A percentile compares a stretch with the other conserved stretches of the same genome.
Evolutionary conservation across 371 early-diverging fungal genomes (phyloP).

Genomic region (Dichotomocladium elegans): DNA sequence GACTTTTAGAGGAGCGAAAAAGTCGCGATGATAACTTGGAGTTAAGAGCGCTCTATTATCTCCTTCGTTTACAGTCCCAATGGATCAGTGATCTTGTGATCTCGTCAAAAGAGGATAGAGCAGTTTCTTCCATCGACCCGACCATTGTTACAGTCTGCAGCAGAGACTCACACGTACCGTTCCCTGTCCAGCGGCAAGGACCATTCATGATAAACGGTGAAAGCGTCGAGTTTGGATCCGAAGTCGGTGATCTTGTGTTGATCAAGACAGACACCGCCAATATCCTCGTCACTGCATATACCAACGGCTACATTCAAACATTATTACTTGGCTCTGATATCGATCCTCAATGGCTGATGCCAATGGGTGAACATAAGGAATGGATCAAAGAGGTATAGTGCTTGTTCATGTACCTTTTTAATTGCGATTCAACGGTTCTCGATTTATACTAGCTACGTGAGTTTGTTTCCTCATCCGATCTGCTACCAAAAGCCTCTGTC

Average conservation of each 20-base stretch:
- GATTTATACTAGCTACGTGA: slow-evolving; percentile 13
- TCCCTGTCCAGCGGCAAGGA: slow-evolving; percentile 31
- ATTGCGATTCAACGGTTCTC: background rate
- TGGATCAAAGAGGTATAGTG: slow-evolving; percentile 27
- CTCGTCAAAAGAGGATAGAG: slow-evolving; percentile 10
- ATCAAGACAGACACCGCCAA: slow-evolving; percentile 18
- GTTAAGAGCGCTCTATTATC: slow-evolving; percentile 11
- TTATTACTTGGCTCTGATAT: slow-evolving; percentile 26
- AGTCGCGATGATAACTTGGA: background rate
- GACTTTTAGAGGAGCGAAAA: slow-evolving; percentile 5
- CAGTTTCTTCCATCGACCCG: slow-evolving; percentile 1
- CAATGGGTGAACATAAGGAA: slow-evolving; percentile 1
- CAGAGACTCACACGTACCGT: slow-evolving; percentile 8
- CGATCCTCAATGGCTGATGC: slow-evolving; percentile 39
- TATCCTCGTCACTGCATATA: slow-evolving; percentile 24
- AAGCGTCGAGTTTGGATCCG: background rate
- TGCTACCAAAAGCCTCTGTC: slow-evolving; percentile 31
- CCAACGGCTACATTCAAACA: slow-evolving; percentile 29
- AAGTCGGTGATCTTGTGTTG: slow-evolving; percentile 28
- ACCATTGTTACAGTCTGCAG: slow-evolving; percentile 15
- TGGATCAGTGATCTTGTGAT: slow-evolving; percentile 30
- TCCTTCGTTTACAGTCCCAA: slow-evolving; percentile 28
- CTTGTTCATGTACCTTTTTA: background rate
- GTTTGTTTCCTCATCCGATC: slow-evolving; percentile 14
- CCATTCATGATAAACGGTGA: slow-evolving; percentile 24